Percentiles rank a stretch among this genome's conserved stretches.
phyloP scores from a whole-genome alignment of 805 yeast species.

The Wickerhamiella galacta region DNA sequence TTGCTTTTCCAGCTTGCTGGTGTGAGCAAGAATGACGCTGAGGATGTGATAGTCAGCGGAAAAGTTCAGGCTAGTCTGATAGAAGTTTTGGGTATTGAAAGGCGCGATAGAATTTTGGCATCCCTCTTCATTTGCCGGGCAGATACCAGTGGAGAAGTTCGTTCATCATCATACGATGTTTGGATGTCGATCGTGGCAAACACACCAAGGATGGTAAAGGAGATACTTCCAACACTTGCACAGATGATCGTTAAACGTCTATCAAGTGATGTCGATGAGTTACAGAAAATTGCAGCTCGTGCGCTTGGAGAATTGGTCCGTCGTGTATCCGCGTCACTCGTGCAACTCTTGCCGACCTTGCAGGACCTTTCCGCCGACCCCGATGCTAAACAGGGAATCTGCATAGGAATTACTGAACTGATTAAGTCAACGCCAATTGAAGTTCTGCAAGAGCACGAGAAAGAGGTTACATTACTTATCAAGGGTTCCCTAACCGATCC shows the following conservation, averaged over 20 bases:
- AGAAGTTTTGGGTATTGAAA: slow-evolving; percentile 69
- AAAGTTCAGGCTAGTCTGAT: slow-evolving; percentile 18
- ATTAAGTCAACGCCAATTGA: slow-evolving; percentile 47
- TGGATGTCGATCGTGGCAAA: slow-evolving; percentile 96
- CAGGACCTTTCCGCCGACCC: slow-evolving; percentile 49
- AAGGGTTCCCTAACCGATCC: slow-evolving; percentile 66
- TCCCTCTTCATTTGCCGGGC: slow-evolving; percentile 88
- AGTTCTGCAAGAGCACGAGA: slow-evolving; percentile 47
- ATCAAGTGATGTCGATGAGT: slow-evolving; percentile 64
- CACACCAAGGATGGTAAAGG: slow-evolving; percentile 88
- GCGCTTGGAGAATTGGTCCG: slow-evolving; percentile 90
- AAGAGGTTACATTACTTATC: slow-evolving; percentile 52
- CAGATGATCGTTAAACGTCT: slow-evolving; percentile 63
- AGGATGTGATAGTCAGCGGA: slow-evolving; percentile 1
- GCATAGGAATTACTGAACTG: slow-evolving; percentile 80
- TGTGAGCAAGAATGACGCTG: slow-evolving; percentile 22
- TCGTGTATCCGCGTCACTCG: slow-evolving; percentile 71
- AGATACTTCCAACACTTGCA: slow-evolving; percentile 72
- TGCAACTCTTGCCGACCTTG: slow-evolving; percentile 72
- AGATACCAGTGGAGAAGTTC: slow-evolving; percentile 72
- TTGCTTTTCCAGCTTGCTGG: slow-evolving; percentile 88
- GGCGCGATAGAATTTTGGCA: slow-evolving; percentile 74
- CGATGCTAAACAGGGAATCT: slow-evolving; percentile 91
- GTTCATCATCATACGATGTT: slow-evolving; percentile 78
- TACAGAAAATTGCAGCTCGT: slow-evolving; percentile 78